Percentiles rank a stretch among this genome's conserved stretches.
Conservation (phyloP, 2,329 filamentous ascomycete genomes). For the Gnomoniopsis smithogilvyi region DNA sequence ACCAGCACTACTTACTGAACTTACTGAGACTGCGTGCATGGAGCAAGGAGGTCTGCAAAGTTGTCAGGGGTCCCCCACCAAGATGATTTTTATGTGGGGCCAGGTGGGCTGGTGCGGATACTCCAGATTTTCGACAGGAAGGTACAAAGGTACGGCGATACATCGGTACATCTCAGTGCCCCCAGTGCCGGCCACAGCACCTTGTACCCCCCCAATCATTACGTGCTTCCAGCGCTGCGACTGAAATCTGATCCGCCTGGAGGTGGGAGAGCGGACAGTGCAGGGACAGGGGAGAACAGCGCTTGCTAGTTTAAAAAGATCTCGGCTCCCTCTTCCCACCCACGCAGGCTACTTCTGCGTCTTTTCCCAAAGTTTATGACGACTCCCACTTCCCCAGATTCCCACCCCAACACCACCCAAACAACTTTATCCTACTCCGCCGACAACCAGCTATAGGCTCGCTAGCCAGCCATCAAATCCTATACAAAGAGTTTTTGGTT, state of each 20-base stretch:
- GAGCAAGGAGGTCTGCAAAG: too few relatives aligned
- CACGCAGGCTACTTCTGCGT: conserved; percentile 25
- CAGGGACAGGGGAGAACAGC: conserved; percentile 14
- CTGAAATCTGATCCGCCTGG: conserved; percentile 4
- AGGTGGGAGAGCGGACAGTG: conserved; percentile 2
- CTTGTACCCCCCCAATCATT: conserved; percentile 8
- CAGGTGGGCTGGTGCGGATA: not conserved
- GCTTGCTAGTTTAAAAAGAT: conserved; percentile 21
- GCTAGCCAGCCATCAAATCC: too few relatives aligned
- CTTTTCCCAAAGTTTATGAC: conserved; percentile 27
- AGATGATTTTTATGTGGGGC: conserved; percentile 7
- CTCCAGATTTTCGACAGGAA: not conserved
- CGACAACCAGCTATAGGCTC: not conserved
- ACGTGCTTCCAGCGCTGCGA: conserved; percentile 14
- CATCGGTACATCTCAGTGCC: conserved; percentile 5
- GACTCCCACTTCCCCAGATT: conserved; percentile 23
- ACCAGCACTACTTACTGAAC: not conserved
- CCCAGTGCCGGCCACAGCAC: conserved; percentile 1
- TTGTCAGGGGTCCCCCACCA: conserved; percentile 16
- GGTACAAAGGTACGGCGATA: conserved; percentile 3
- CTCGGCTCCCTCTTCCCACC: conserved; percentile 29
- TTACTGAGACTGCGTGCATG: too few relatives aligned
- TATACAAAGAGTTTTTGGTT: too few relatives aligned
- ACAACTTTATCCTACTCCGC: not conserved
- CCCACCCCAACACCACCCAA: not conserved